Conservation (phyloP, 164 flowering plant species). For the Vitis rotundifolia region DNA sequence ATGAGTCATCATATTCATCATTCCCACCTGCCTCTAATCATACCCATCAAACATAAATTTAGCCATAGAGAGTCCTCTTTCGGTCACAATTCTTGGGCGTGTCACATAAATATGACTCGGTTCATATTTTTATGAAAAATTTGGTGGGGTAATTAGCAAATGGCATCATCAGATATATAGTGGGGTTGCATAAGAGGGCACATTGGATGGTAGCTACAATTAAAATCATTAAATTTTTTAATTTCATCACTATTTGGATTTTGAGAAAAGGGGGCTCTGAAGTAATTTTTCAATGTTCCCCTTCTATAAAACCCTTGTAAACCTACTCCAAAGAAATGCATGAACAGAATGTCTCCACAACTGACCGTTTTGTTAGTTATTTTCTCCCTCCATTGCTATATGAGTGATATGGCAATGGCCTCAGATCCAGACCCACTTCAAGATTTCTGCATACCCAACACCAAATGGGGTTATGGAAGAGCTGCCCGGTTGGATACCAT, state of each 20-base stretch:
- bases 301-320: constrained; percentile 14
- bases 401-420: constrained; percentile 9
- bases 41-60: too few relatives aligned
- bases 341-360: constrained; percentile 9
- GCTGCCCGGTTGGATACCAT: constrained; percentile 10
- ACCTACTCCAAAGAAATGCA: not conserved
- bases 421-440: constrained; percentile 67
- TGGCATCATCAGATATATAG: too few relatives aligned
- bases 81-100: too few relatives aligned
- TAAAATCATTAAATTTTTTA: too few relatives aligned
- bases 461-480: constrained; percentile 14
- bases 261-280: not conserved
- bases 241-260: not conserved
- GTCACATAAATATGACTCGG: not conserved
- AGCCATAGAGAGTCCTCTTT: too few relatives aligned
- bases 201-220: not conserved
- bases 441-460: constrained; percentile 60
- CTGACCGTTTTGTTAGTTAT: constrained; percentile 10
- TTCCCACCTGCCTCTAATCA: too few relatives aligned
- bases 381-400: constrained; percentile 4
- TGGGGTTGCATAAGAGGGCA: too few relatives aligned
- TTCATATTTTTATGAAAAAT: not conserved
- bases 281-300: constrained; percentile 1
- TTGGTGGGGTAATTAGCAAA: not conserved
- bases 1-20: too few relatives aligned